Evolutionary conservation across 1,284 basidiomycete species (phyloP), one percentile per base, ranked within the genome.

Genomic region (Cryptococcus sp.): DNA sequence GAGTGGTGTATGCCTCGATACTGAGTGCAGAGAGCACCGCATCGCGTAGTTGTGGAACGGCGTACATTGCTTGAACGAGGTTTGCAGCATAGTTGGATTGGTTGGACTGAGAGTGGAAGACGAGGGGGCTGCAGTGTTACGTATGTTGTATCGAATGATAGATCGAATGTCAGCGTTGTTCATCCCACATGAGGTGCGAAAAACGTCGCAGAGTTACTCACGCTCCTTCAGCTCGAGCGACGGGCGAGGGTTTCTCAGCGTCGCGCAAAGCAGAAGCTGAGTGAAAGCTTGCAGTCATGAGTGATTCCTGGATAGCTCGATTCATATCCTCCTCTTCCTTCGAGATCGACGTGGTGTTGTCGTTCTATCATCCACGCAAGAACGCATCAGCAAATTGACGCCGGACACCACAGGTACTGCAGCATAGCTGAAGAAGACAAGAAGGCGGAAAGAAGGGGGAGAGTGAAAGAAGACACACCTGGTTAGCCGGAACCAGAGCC

Each of bases 281-380:
- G 56, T 76, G 74, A 49, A 76, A 74, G 31, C 67, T 70, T 0
- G 75, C 75, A 0, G 73, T 75, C 75, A 77, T 77, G 51, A 77
- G 68, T 0, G 71, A 73, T 54, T 76, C 74, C 51, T 72, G 71
- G 5, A 77, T 73, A 0, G 75, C 75, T 47, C 70, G 60, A 54
- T 77, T 66, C 38, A 76, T 58, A 47, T 77, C 75, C 16, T 70
- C 73, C 20, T 76, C 73, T 53, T 73, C 72, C 47, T 66, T 72
- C n/a, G 61, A 60, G 54, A 60, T 66, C 7, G 54, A 57, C 35
- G 39, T 53, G 38, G 41, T 53, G 20, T 49, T 54, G 50, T 57
- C 46, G 17, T 39, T n/a, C 48, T 38, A 19, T 47, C n/a, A 47
- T 15, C 45, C 19, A 22, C 44, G 35, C 38, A 22, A 20, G 49